Base-by-base conservation (phyloP, 352 stramenopile genomes). In the Globisporangium ultimum region DNA sequence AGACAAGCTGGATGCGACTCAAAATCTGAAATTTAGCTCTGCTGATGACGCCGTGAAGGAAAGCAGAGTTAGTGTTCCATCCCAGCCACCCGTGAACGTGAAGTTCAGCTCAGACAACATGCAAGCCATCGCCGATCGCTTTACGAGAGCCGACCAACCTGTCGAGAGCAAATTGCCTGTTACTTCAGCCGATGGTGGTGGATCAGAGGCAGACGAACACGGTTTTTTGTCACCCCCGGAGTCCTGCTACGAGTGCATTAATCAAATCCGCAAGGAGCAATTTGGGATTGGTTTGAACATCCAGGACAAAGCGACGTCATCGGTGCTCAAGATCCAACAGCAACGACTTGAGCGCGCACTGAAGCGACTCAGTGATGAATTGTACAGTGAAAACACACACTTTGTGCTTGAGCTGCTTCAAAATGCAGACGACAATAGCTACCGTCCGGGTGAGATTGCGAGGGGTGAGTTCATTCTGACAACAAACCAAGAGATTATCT, bases 401-500 rank as follows among this genome's bases (percentile, higher is more conserved):
- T 96, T 96, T 48, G 80, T 95, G 49, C 74, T 96, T 20, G 88
- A 96, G 61, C 52, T 96, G 24, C 69, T 96, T 14, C 88, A 96
- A 49, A 96, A 96, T 34, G 86, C 88, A 10, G 86, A 96, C 55
- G 88, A 96, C 63, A 95, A 95, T 42, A 52, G 41, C 20, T 96
- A 95, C 48, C 56, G 66, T 8, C 9, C 46, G 1, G 48, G 51
- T 10, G 68, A 82, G 12, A 54, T 76, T 34, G 86, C 87, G 4
- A 64, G 70, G 7, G 77, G 76, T 21, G 74, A 81, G 48, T 94
- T 95, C 55, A 73, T 70, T 10, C 66, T 93, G 47, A 88, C 77
- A 0, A 18, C 40, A 0, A 59, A 70, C 6, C 68, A 76, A 15
- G 43, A 78, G 8, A 87, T 95, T 34, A 63, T 91, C 11, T 95